These are phyloP conservation scores for Plantago lanceolata DNA, from an alignment of 305 asterid species.

Conservation along the genomic window DNA sequence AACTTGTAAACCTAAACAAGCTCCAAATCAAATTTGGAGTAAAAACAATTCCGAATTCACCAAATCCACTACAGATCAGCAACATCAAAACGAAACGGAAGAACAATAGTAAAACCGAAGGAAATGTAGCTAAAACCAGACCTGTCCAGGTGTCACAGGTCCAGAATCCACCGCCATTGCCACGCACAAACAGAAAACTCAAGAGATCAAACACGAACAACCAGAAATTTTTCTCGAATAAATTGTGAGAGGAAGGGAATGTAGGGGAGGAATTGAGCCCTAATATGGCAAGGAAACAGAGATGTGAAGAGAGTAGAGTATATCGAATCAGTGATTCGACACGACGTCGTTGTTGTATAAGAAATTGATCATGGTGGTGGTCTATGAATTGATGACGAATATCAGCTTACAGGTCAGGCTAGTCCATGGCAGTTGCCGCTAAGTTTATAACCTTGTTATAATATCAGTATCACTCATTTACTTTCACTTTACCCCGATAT, in stretches of 20 bases:
- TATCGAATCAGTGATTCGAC: slow-evolving; percentile 10
- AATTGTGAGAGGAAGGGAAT: background rate
- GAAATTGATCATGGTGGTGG: slow-evolving; percentile 34
- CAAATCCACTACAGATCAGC: background rate
- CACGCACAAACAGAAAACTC: slow-evolving; percentile 23
- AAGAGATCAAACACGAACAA: slow-evolving; percentile 30
- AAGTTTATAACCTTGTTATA: background rate
- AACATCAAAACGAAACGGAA: background rate
- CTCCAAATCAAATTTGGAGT: background rate
- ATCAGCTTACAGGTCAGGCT: slow-evolving; percentile 27
- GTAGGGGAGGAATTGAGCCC: slow-evolving; percentile 24
- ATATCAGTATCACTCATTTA: no score
- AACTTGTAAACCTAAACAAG: background rate
- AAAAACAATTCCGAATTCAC: background rate
- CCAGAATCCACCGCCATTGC: slow-evolving; percentile 69
- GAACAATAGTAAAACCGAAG: background rate
- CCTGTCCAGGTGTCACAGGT: slow-evolving; percentile 79
- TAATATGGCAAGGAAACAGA: slow-evolving; percentile 30
- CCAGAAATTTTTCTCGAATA: slow-evolving; percentile 19
- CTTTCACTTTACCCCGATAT: no score
- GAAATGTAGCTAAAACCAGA: background rate
- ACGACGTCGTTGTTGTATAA: slow-evolving; percentile 51
- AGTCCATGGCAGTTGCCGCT: slow-evolving; percentile 35
- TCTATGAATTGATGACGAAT: slow-evolving; percentile 25
- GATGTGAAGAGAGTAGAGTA: slow-evolving; percentile 37